Conservation (phyloP, 73 alveolate genomes). For the Effrenium voratum region DNA sequence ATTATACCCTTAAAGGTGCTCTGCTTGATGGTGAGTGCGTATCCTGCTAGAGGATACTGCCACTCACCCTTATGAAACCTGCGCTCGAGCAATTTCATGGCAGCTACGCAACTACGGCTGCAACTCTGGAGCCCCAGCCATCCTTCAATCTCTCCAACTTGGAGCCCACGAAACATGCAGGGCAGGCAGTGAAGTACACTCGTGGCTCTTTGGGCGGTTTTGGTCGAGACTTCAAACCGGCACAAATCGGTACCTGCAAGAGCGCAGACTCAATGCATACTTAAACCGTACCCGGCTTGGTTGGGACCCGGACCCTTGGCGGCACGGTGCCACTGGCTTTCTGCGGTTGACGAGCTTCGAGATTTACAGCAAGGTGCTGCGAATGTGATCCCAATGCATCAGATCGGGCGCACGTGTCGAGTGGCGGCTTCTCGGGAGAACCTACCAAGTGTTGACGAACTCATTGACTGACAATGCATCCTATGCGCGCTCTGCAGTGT, state of each 20-base stretch:
- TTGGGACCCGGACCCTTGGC: background rate
- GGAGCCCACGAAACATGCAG: background rate
- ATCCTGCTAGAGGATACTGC: too few species aligned
- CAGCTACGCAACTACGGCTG: too few species aligned
- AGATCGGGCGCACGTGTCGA: constrained; percentile 14
- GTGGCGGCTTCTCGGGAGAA: constrained; percentile 90
- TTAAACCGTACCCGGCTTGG: background rate
- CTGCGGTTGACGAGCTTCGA: background rate
- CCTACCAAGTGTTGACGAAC: background rate
- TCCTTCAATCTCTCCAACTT: background rate
- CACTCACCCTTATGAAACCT: too few species aligned
- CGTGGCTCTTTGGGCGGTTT: constrained; percentile 37
- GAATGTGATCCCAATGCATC: background rate
- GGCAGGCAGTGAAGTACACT: constrained; percentile 31
- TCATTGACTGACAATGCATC: background rate
- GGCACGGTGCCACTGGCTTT: background rate
- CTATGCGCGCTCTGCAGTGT: background rate
- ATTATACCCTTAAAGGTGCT: too few species aligned
- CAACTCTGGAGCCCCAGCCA: too few species aligned
- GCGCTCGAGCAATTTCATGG: too few species aligned
- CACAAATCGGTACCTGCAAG: constrained; percentile 49
- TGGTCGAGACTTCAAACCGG: constrained; percentile 82
- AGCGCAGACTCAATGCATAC: background rate
- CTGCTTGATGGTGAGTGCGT: too few species aligned
- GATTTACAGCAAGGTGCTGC: background rate